Conservation (phyloP, 1,139 yeast species). For the Zygotorulaspora mrakii region DNA sequence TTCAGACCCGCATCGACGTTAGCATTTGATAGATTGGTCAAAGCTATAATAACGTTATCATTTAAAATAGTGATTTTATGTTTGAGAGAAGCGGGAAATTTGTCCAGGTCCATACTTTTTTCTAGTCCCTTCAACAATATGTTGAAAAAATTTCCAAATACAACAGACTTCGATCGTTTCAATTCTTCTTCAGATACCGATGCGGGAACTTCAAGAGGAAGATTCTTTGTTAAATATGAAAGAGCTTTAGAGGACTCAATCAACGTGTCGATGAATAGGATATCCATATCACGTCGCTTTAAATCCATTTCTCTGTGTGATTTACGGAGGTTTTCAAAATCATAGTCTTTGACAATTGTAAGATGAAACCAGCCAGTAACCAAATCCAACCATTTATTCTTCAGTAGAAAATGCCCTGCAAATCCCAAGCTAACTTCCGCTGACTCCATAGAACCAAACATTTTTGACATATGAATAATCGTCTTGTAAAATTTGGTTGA, state of each 20-base stretch:
- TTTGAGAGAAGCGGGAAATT: conserved; percentile 38
- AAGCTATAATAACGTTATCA: conserved; percentile 63
- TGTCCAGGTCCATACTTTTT: conserved; percentile 44
- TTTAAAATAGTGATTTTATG: conserved; percentile 57
- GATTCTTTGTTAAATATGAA: conserved; percentile 50
- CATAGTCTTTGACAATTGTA: conserved; percentile 41
- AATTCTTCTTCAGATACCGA: conserved; percentile 56
- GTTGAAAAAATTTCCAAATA: conserved; percentile 70
- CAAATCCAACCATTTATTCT: conserved; percentile 59
- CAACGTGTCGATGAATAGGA: conserved; percentile 60
- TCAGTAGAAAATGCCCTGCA: conserved; percentile 53
- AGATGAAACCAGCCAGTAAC: conserved; percentile 68
- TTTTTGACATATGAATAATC: conserved; percentile 56
- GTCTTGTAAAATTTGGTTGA: conserved; percentile 46
- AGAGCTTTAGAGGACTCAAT: conserved; percentile 62
- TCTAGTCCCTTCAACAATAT: conserved; percentile 68
- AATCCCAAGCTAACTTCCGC: conserved; percentile 43
- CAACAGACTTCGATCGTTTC: conserved; percentile 55
- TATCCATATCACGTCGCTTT: conserved; percentile 45
- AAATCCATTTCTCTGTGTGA: conserved; percentile 35
- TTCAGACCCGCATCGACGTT: conserved; percentile 77
- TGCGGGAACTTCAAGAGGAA: conserved; percentile 61
- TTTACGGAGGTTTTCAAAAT: conserved; percentile 34
- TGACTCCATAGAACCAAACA: conserved; percentile 49
- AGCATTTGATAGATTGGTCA: conserved; percentile 65